Evolutionary conservation across 768 basidiomycete genomes (phyloP).

Genomic region (Megacollybia marginata): DNA sequence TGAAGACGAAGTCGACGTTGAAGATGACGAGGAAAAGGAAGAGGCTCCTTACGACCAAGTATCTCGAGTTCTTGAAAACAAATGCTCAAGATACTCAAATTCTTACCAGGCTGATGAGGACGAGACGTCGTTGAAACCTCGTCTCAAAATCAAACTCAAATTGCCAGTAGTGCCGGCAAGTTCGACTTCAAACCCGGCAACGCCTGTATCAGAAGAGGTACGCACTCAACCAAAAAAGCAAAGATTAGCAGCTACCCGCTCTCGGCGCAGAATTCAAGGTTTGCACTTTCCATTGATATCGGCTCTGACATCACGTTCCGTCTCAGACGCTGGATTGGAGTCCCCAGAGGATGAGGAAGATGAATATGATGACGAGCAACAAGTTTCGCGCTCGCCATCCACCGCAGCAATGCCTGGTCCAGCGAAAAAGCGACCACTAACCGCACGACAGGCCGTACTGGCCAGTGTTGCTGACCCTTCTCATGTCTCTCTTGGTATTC

Average conservation of each 20-base stretch:
- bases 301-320: neutral
- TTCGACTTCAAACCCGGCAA: constrained; percentile 16
- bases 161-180: constrained; percentile 33
- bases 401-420: constrained; percentile 3
- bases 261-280: constrained; percentile 17
- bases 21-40: constrained; percentile 7
- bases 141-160: constrained; percentile 58
- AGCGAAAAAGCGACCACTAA: constrained; percentile 32
- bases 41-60: constrained; percentile 10
- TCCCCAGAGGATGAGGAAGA: constrained; percentile 35
- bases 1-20: constrained; percentile 21
- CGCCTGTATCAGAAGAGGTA: constrained; percentile 20
- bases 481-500: constrained; percentile 57
- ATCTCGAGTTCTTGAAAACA: neutral
- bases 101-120: constrained; percentile 18
- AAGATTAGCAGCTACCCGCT: constrained; percentile 6
- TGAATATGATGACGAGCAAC: constrained; percentile 31
- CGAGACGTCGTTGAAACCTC: constrained; percentile 23
- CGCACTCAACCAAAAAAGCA: constrained; percentile 13
- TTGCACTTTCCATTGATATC: constrained; percentile 6
- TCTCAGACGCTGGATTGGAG: constrained; percentile 30
- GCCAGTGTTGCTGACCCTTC: constrained; percentile 62
- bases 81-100: constrained; percentile 14
- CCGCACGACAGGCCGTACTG: constrained; percentile 62
- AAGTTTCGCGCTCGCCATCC: constrained; percentile 1